These are phyloP conservation scores for Protea cynaroides DNA, from an alignment of 164 flowering plant genomes.

Conservation along the genomic window DNA sequence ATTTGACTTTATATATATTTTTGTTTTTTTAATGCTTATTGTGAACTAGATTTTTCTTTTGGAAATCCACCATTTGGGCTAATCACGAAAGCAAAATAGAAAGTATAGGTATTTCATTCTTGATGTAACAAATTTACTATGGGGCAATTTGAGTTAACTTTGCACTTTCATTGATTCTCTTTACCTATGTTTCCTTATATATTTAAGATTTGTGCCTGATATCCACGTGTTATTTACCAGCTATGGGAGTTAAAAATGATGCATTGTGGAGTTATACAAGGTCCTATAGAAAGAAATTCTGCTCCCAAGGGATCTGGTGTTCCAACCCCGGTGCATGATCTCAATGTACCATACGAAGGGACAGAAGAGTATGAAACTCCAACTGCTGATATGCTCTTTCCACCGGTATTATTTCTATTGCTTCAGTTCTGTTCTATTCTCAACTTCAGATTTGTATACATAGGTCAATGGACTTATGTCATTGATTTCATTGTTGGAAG, in stretches of 20 bases:
- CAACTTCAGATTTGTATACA: background rate
- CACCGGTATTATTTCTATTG: conserved; percentile 10
- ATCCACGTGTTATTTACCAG: conserved; percentile 8
- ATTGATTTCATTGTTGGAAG: no score
- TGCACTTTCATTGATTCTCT: background rate
- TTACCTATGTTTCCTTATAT: no score
- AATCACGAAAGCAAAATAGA: no score
- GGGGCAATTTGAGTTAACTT: background rate
- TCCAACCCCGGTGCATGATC: conserved; percentile 17
- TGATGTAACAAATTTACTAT: background rate
- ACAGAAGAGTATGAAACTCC: conserved; percentile 22
- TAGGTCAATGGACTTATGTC: background rate
- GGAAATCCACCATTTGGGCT: no score
- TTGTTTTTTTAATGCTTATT: no score
- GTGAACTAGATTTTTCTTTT: no score
- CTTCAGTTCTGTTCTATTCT: background rate
- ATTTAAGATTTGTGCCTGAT: conserved; percentile 1
- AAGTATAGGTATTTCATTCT: background rate
- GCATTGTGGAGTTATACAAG: conserved; percentile 17
- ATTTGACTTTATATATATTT: no score
- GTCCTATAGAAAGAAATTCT: conserved; percentile 12
- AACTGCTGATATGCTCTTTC: conserved; percentile 23
- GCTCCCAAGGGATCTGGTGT: conserved; percentile 4
- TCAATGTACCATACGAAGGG: conserved; percentile 21
- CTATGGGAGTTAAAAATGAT: conserved; percentile 24